A percentile compares a stretch with the other conserved stretches of the same genome.
These are phyloP conservation scores for Jamesozyma lodderae DNA, from an alignment of 805 yeast genomes.

Conservation along the genomic window DNA sequence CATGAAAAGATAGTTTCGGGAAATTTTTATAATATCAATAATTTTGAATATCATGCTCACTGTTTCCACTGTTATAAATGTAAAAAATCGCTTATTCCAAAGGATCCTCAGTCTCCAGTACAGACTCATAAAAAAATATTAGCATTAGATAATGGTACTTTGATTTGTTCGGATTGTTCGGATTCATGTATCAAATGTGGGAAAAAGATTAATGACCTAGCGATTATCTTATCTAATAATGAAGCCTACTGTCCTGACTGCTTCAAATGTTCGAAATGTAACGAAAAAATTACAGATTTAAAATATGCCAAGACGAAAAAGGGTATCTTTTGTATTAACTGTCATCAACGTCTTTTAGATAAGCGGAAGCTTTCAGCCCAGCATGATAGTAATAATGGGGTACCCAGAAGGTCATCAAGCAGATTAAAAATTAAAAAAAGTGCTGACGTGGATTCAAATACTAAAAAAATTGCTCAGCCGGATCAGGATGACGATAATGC, in stretches of 20 bases:
- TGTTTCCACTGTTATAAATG: slow-evolving; percentile 89
- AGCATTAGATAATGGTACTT: slow-evolving; percentile 21
- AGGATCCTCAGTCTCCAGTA: neutral
- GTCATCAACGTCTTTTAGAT: slow-evolving; percentile 77
- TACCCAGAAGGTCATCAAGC: slow-evolving; percentile 5
- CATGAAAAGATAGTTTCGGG: slow-evolving; percentile 1
- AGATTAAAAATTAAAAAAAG: neutral
- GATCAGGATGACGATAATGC: too few relatives aligned
- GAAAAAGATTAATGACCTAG: slow-evolving; percentile 83
- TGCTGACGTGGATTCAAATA: too few relatives aligned
- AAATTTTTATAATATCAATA: slow-evolving; percentile 2
- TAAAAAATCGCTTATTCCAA: slow-evolving; percentile 56
- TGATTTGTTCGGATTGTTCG: slow-evolving; percentile 84
- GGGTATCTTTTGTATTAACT: slow-evolving; percentile 86
- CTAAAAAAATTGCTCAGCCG: too few relatives aligned
- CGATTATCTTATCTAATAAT: slow-evolving; percentile 68
- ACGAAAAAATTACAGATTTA: slow-evolving; percentile 74
- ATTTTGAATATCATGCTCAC: slow-evolving; percentile 74
- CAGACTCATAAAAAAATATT: slow-evolving; percentile 1
- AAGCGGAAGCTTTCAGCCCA: slow-evolving; percentile 57
- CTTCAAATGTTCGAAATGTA: slow-evolving; percentile 84
- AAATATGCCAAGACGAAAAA: slow-evolving; percentile 88
- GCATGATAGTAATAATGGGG: slow-evolving; percentile 14
- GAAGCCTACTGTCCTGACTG: slow-evolving; percentile 90
- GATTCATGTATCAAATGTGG: slow-evolving; percentile 79